Base-by-base conservation (phyloP, 495 filamentous ascomycete species). In the Daldinia caldariorum region DNA sequence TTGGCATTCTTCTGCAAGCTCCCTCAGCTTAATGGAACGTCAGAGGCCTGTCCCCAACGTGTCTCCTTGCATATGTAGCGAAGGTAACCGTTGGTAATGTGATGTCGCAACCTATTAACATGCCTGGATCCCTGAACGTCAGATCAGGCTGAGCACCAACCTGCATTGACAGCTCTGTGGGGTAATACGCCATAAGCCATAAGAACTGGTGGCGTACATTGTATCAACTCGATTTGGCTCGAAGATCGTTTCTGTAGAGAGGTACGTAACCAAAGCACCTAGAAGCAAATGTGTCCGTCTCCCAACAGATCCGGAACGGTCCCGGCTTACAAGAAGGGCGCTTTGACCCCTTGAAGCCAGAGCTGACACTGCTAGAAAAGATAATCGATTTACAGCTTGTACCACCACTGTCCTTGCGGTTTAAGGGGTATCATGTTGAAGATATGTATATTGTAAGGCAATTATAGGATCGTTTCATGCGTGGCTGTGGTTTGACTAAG, bases 161-260 rank as follows among this genome's bases (percentile, higher is more conserved):
- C 59, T 61, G 70, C 70, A 70, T 73, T 67, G 66, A 63, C 66
- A 73, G 59, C 43, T 72, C 65, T 73, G 71, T 73, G 71, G 71
- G 71, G 71, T 73, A 73, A 70, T 66, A 62, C 59, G 71, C 67
- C 66, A 60, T 67, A 54, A 50, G 71, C 67, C 66, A 60, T 67
- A 54, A 50, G 34, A 43, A 55, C 61, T 39, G 45, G 47, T 63
- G 70, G 57, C 65, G 69, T 41, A 63, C 64, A 68, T 61, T 51
- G 60, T 72, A 38, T 61, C 61, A 41, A 58, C 41, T 39, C 53
- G 49, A 53, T 35, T 35, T 47, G 50, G 22, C 39, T 43, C 59
- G 37, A 55, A 57, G 34, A 56, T 61, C 49, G 20, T 7, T 38
- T 55, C 39, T 43, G 49, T 56, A 53, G 51, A 35, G 6, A 35